These are phyloP conservation scores for Pinus albicaulis DNA, from an alignment of 75 land plant genomes.

Conservation along the genomic window DNA sequence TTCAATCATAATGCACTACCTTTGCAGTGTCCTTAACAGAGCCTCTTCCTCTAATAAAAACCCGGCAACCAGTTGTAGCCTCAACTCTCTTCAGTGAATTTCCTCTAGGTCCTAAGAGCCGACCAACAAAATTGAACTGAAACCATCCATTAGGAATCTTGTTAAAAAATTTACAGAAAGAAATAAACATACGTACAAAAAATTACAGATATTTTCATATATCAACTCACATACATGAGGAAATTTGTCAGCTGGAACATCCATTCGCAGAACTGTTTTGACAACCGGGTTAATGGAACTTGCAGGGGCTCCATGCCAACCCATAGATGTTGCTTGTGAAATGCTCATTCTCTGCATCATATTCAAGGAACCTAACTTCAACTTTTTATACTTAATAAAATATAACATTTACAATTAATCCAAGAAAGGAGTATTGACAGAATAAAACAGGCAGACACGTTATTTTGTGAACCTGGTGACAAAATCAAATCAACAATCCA, in stretches of 20 bases:
- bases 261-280: constrained; percentile 80
- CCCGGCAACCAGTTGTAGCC: constrained; percentile 79
- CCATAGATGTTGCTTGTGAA: constrained; percentile 34
- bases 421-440: neutral
- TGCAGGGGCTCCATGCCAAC: constrained; percentile 57
- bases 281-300: constrained; percentile 51
- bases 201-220: neutral
- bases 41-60: constrained; percentile 82
- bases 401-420: neutral
- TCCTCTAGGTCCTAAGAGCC: constrained; percentile 89
- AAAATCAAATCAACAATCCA: neutral
- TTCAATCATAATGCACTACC: constrained; percentile 31
- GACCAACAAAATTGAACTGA: constrained; percentile 95
- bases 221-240: constrained; percentile 60
- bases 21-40: constrained; percentile 85
- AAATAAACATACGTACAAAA: neutral
- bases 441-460: neutral
- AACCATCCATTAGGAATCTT: neutral
- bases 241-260: constrained; percentile 83
- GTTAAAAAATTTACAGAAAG: neutral
- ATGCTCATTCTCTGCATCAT: constrained; percentile 29
- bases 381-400: neutral
- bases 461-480: neutral
- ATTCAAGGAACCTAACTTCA: constrained; percentile 2
- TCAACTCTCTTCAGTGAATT: constrained; percentile 93